phyloP scores from a whole-genome alignment of 805 yeast genomes.

The Isabelozyma heimii region DNA sequence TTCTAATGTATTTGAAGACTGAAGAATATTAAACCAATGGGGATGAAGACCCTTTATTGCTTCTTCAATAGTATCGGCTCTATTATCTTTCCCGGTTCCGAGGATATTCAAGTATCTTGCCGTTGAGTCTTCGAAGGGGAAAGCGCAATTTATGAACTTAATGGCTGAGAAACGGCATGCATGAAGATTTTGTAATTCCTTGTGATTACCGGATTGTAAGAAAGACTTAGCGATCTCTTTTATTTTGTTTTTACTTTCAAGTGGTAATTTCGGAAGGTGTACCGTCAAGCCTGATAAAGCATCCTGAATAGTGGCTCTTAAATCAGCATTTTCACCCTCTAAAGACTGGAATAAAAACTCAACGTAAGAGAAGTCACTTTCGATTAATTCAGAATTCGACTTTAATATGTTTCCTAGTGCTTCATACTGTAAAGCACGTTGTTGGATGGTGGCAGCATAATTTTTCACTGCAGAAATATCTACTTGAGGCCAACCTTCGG shows the following conservation, averaged over 20 bases:
- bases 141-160: constrained; percentile 61
- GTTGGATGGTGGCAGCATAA: constrained; percentile 32
- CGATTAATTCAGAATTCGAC: constrained; percentile 39
- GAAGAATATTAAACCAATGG: constrained; percentile 62
- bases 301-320: constrained; percentile 69
- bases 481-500: constrained; percentile 61
- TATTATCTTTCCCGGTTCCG: constrained; percentile 56
- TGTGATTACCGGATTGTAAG: constrained; percentile 13
- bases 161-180: constrained; percentile 62
- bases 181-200: constrained; percentile 27
- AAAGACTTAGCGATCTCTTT: constrained; percentile 33
- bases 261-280: constrained; percentile 42
- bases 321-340: constrained; percentile 58
- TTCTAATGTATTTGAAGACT: constrained; percentile 43
- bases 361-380: constrained; percentile 48
- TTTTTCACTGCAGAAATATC: constrained; percentile 33
- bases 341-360: constrained; percentile 72
- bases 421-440: constrained; percentile 70
- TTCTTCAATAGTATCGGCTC: constrained; percentile 77
- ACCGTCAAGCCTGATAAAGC: constrained; percentile 59
- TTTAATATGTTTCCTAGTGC: constrained; percentile 67
- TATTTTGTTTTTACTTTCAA: constrained; percentile 37
- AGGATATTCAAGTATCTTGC: constrained; percentile 67
- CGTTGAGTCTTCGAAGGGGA: constrained; percentile 63
- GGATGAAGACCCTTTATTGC: constrained; percentile 80